Percentiles rank a stretch among this genome's conserved stretches.
Evolutionary conservation across 2,329 filamentous ascomycete species (phyloP).

Genomic region (Botrytis aclada): DNA sequence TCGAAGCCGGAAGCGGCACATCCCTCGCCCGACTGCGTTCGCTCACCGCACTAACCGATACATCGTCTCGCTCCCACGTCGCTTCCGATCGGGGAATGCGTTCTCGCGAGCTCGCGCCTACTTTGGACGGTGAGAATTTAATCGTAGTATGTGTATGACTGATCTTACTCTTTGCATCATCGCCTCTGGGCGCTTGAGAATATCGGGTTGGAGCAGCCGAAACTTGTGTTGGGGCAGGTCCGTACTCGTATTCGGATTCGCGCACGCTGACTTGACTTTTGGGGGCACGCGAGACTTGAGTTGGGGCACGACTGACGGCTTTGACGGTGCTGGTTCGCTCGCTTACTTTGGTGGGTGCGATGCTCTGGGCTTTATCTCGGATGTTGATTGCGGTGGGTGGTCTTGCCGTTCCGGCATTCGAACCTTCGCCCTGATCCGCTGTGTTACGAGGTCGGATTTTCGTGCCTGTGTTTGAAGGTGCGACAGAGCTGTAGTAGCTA

Average conservation of each 20-base stretch:
- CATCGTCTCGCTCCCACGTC: constrained; percentile 16
- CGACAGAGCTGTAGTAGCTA: constrained; percentile 3
- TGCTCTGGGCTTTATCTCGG: neutral
- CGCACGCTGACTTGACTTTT: constrained; percentile 1
- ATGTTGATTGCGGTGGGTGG: constrained; percentile 15
- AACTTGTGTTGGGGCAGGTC: neutral
- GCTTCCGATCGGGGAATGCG: constrained; percentile 10
- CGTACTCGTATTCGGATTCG: constrained; percentile 14
- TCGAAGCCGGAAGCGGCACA: constrained; percentile 23
- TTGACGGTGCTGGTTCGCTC: constrained; percentile 9
- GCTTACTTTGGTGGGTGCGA: neutral
- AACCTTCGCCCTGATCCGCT: constrained; percentile 2
- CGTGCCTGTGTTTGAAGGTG: neutral
- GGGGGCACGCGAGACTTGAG: neutral
- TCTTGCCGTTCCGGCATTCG: constrained; percentile 7
- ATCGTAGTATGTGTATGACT: constrained; percentile 11
- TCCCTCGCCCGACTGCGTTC: constrained; percentile 15
- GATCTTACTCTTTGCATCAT: constrained; percentile 4
- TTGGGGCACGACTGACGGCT: constrained; percentile 2
- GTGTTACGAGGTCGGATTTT: neutral
- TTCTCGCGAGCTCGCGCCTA: neutral
- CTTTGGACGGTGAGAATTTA: constrained; percentile 1
- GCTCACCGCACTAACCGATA: neutral
- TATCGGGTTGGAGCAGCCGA: neutral
- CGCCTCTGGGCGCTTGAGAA: neutral